Conservation (phyloP, 2,329 filamentous ascomycete genomes). For the Lasiodiplodia gonubiensis region DNA sequence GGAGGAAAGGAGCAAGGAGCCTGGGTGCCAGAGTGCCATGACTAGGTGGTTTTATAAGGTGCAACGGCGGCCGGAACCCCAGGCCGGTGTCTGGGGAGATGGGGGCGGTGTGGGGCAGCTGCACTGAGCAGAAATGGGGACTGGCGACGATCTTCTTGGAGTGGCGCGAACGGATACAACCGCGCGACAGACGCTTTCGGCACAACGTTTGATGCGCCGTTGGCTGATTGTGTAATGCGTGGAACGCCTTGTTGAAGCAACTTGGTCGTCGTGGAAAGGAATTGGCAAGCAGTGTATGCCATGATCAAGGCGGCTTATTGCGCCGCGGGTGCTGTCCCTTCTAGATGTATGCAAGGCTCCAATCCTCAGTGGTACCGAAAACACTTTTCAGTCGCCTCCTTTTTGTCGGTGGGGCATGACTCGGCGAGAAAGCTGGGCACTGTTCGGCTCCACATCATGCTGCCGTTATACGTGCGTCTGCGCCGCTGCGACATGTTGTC, state of each 20-base stretch:
- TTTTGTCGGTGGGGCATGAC: conserved; percentile 17
- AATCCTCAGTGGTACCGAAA: neutral
- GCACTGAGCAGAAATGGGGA: conserved; percentile 14
- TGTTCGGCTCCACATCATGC: conserved; percentile 6
- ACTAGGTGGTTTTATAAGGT: neutral
- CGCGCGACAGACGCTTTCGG: neutral
- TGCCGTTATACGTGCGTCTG: neutral
- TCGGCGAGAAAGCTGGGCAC: neutral
- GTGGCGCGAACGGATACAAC: conserved; percentile 12
- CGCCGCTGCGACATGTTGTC: neutral
- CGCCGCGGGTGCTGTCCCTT: no score
- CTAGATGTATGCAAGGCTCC: neutral
- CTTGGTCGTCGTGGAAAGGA: neutral
- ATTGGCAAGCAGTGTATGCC: no score
- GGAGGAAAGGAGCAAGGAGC: neutral
- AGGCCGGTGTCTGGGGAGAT: conserved; percentile 15
- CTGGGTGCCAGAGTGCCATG: neutral
- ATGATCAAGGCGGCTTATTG: neutral
- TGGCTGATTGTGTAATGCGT: neutral
- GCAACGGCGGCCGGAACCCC: conserved; percentile 7
- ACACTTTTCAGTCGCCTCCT: conserved; percentile 6
- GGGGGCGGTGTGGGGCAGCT: conserved; percentile 17
- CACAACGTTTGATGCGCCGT: neutral
- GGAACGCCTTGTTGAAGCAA: neutral
- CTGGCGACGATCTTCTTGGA: conserved; percentile 17